Evolutionary conservation across 2,329 filamentous ascomycete genomes (phyloP), one percentile per base, ranked within the genome.

Genomic region (Pseudocercospora crystallina): DNA sequence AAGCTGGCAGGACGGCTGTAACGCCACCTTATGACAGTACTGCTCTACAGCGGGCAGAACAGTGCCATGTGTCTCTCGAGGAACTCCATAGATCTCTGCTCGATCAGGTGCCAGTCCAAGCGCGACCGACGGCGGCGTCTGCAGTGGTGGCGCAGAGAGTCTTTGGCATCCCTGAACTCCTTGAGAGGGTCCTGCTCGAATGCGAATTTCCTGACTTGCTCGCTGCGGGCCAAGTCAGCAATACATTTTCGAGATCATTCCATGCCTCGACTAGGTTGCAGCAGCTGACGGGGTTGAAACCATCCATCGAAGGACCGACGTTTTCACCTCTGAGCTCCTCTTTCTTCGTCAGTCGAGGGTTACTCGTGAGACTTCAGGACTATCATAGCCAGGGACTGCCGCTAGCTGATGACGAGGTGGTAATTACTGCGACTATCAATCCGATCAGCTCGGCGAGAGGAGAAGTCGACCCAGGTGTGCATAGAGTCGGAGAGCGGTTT

Each of bases 131-230:
- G 9, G 9, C 33, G 32, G 5, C 14, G 10, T 49, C 46, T 5
- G 46, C 46, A 10, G 38, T 33, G 2, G 43, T 37, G 30, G 40
- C 20, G 34, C 48, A 35, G 37, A 35, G 40, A 26, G 44, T 33
- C 14, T 43, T 43, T 20, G 38, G 36, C 32, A 20, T 49, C 8
- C 36, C 48, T 8, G 52, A 55, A 34, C 48, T 55, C 5, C 36
- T 52, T 8, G 52, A 55, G 39, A 40, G 36, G 39, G 42, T 55
- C 17, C 44, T 55, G 5, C 38, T 49, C 5, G 20, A 51, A 8
- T 49, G 20, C 41, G 39, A 37, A n/a, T 42, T 14, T 13, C n/a
- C 15, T 15, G 43, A 41, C 11, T 13, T 55, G 26, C 12, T 55
- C 3, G 10, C 13, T 13, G 43, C 40, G 10, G 15, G 26, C 9